Percentiles rank a stretch among this genome's conserved stretches.
Conservation (phyloP, 805 yeast species). For the Schwanniomyces vanrijiae region DNA sequence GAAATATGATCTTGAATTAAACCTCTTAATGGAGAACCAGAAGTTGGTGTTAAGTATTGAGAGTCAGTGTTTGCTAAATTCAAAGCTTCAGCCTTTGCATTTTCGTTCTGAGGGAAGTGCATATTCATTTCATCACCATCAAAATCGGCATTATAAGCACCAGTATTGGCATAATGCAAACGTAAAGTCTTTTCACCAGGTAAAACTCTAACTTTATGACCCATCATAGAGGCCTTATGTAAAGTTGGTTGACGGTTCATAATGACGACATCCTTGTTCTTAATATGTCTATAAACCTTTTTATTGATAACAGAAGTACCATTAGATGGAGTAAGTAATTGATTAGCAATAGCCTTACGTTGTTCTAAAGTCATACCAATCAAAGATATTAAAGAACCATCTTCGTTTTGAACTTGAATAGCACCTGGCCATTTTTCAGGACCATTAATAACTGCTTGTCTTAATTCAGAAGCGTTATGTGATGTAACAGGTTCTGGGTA, state of each 20-base stretch:
- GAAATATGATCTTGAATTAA: slow-evolving; percentile 97
- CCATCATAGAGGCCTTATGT: slow-evolving; percentile 99
- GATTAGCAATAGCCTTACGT: slow-evolving; percentile 93
- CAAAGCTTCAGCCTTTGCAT: slow-evolving; percentile 94
- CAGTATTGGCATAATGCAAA: slow-evolving; percentile 97
- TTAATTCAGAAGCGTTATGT: slow-evolving; percentile 83
- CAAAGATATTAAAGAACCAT: slow-evolving; percentile 78
- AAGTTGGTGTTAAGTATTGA: slow-evolving; percentile 96
- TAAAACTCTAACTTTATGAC: slow-evolving; percentile 93
- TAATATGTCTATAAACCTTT: slow-evolving; percentile 92
- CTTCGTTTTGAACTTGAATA: slow-evolving; percentile 91
- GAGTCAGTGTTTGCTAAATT: slow-evolving; percentile 95
- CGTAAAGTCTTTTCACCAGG: slow-evolving; percentile 97
- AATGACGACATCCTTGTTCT: slow-evolving; percentile 90
- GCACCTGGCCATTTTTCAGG: slow-evolving; percentile 99
- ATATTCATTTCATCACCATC: slow-evolving; percentile 99
- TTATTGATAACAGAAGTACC: slow-evolving; percentile 72
- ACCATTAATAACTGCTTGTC: slow-evolving; percentile 96
- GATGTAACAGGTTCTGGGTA: slow-evolving; percentile 98
- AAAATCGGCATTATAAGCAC: slow-evolving; percentile 98
- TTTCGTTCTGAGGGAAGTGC: slow-evolving; percentile 98
- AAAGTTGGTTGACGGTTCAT: slow-evolving; percentile 99
- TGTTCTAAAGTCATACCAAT: slow-evolving; percentile 91
- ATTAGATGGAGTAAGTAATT: slow-evolving; percentile 80
- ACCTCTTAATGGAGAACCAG: slow-evolving; percentile 98